These are phyloP conservation scores for Populus ilicifolia DNA, from an alignment of 345 rosid species.

Conservation along the genomic window DNA sequence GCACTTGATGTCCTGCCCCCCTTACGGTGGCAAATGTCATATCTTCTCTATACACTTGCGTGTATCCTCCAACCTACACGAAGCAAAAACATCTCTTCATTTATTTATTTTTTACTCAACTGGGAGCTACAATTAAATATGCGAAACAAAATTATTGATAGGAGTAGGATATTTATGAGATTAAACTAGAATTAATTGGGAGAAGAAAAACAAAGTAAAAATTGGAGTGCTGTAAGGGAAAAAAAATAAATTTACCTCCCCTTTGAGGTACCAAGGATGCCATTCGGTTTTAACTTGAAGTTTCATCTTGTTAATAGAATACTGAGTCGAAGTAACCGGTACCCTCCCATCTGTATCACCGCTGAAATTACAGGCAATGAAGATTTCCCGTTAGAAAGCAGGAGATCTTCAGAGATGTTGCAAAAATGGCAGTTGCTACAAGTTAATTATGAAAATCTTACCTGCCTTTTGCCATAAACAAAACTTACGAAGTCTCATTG, in stretches of 20 bases:
- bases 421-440: not conserved
- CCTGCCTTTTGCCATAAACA: not conserved
- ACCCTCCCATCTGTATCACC: conserved; percentile 85
- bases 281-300: conserved; percentile 51
- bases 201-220: not conserved
- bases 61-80: conserved; percentile 68
- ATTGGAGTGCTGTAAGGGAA: not conserved
- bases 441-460: not conserved
- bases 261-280: conserved; percentile 72
- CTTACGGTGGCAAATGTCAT: conserved; percentile 74
- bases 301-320: conserved; percentile 58
- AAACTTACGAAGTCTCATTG: not conserved
- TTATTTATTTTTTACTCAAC: no score
- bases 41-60: conserved; percentile 63
- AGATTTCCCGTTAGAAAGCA: not conserved
- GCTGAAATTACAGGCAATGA: conserved; percentile 32
- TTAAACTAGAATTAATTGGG: not conserved
- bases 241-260: conserved; percentile 39
- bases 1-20: conserved; percentile 91
- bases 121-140: no score
- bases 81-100: no score
- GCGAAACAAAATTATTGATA: no score
- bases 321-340: conserved; percentile 74
- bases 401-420: not conserved
- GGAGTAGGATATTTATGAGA: no score